A percentile compares a stretch with the other conserved stretches of the same genome.
Conservation (phyloP, 2,329 filamentous ascomycete genomes). For the Diaporthe eres region DNA sequence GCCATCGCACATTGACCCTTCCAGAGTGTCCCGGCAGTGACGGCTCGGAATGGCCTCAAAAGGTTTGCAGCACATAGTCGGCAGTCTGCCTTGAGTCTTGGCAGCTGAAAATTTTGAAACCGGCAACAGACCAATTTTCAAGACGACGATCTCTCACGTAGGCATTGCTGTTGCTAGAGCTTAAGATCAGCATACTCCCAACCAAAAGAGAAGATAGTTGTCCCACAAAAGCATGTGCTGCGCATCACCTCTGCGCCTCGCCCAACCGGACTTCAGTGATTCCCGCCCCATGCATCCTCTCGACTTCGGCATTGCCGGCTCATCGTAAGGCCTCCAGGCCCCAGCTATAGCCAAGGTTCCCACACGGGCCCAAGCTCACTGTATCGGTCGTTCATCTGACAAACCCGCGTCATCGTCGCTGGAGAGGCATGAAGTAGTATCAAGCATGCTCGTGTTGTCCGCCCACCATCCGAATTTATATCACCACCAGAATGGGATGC, state of each 20-base stretch:
- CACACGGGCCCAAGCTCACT: neutral
- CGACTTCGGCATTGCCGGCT: slow-evolving; percentile 21
- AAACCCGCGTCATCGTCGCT: slow-evolving; percentile 13
- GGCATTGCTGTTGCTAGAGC: slow-evolving; percentile 8
- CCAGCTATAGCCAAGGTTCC: neutral
- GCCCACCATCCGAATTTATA: neutral
- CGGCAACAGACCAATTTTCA: neutral
- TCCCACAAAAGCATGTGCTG: neutral
- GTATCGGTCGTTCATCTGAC: slow-evolving; percentile 5
- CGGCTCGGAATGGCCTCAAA: slow-evolving; percentile 3
- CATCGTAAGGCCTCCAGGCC: slow-evolving; percentile 16
- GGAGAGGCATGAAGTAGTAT: neutral
- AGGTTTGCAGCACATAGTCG: neutral
- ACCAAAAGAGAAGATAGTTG: neutral
- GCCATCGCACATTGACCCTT: neutral
- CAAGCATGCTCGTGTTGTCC: neutral
- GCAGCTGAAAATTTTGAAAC: slow-evolving; percentile 30
- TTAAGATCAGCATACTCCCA: slow-evolving; percentile 30
- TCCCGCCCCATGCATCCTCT: neutral
- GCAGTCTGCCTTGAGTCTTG: slow-evolving; percentile 16
- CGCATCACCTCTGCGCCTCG: neutral
- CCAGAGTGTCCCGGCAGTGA: neutral
- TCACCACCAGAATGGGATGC: neutral
- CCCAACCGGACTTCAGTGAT: neutral
- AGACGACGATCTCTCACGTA: neutral